Conservation (phyloP, 805 yeast species). For the Sporopachydermia lactativora region DNA sequence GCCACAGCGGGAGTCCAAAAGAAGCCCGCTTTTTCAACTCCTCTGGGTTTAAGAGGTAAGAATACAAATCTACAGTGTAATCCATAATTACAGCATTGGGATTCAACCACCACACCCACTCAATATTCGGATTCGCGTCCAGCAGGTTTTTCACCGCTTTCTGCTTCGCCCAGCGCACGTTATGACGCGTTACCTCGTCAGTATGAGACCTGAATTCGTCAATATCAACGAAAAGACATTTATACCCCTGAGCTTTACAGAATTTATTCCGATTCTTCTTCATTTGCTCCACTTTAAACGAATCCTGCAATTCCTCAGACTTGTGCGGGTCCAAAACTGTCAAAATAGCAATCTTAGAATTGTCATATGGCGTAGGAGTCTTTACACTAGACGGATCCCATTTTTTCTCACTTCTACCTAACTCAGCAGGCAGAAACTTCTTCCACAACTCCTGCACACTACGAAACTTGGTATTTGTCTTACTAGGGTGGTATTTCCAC, state of each 20-base stretch:
- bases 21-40: not conserved
- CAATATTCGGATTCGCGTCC: not conserved
- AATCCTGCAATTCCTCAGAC: not conserved
- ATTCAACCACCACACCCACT: not conserved
- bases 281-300: not conserved
- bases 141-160: not conserved
- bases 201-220: not conserved
- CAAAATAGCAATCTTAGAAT: not conserved
- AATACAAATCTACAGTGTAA: not conserved
- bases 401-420: not conserved
- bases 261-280: not conserved
- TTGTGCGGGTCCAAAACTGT: not conserved
- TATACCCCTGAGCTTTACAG: not conserved
- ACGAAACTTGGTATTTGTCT: not conserved
- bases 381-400: not conserved
- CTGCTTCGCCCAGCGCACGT: not conserved
- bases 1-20: not conserved
- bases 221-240: not conserved
- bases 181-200: not conserved
- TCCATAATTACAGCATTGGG: constrained; percentile 1
- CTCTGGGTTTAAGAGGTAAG: not conserved
- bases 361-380: not conserved
- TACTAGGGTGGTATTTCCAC: not conserved
- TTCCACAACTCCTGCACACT: not conserved
- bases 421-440: not conserved